A percentile compares a stretch with the other conserved stretches of the same genome.
Conservation (phyloP, 345 rosid species). For the Physaria fendleri region DNA sequence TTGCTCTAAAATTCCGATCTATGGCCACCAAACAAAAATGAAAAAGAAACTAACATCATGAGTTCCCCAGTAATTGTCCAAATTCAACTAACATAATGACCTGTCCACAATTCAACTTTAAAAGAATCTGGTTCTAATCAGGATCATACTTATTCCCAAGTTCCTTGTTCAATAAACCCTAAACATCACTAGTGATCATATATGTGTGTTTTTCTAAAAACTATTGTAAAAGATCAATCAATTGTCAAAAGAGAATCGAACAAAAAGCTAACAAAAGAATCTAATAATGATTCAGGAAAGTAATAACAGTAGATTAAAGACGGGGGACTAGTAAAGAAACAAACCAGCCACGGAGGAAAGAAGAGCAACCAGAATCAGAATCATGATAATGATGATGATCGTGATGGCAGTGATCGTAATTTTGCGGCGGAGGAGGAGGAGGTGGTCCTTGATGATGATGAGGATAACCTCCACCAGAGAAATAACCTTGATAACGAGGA, state of each 20-base stretch:
- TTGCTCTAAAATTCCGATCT: no score
- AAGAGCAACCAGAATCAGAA: constrained; percentile 43
- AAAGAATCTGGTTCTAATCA: no score
- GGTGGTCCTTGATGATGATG: constrained; percentile 25
- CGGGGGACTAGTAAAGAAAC: constrained; percentile 14
- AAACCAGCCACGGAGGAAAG: constrained; percentile 75
- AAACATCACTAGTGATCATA: no score
- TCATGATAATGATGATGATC: constrained; percentile 48
- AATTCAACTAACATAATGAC: no score
- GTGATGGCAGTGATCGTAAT: constrained; percentile 38
- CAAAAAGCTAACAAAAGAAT: neutral
- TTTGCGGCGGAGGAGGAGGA: constrained; percentile 41
- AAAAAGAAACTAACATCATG: no score
- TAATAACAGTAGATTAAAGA: neutral
- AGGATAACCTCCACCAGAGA: constrained; percentile 47
- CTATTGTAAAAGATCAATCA: constrained; percentile 7
- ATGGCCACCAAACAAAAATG: no score
- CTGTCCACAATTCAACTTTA: no score
- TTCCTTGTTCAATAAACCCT: no score
- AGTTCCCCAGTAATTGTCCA: no score
- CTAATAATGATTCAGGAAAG: neutral
- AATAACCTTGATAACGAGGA: constrained; percentile 74
- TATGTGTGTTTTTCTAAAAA: no score
- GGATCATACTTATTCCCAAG: no score
- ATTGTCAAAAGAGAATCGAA: neutral